These are phyloP conservation scores for Yamadazyma sp. DNA, from an alignment of 805 yeast genomes.

Conservation along the genomic window DNA sequence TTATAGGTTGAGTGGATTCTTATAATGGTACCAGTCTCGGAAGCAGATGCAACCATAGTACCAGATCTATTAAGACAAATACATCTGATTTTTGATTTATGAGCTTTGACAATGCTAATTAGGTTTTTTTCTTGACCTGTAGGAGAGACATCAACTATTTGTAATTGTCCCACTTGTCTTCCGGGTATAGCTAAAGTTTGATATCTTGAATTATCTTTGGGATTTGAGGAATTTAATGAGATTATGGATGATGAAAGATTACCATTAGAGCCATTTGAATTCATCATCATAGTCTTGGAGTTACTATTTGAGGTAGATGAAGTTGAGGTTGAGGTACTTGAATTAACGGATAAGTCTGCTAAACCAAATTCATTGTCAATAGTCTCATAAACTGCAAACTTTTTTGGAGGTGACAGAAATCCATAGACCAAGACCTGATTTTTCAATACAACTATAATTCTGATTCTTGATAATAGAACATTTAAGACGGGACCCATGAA, in stretches of 20 bases:
- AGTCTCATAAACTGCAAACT: conserved; percentile 64
- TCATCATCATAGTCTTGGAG: not conserved
- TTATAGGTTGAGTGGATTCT: conserved; percentile 67
- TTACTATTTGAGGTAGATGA: conserved; percentile 1
- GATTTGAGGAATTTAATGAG: conserved; percentile 8
- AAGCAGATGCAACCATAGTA: conserved; percentile 72
- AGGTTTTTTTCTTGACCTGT: conserved; percentile 60
- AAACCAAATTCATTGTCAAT: conserved; percentile 59
- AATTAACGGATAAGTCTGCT: conserved; percentile 48
- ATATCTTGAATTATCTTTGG: conserved; percentile 22
- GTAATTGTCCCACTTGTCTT: conserved; percentile 71
- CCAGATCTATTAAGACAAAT: conserved; percentile 64
- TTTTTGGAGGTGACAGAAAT: conserved; percentile 75
- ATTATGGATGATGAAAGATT: conserved; percentile 10
- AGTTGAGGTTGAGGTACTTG: conserved; percentile 6
- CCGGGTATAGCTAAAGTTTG: conserved; percentile 78
- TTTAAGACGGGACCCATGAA: conserved; percentile 73
- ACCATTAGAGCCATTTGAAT: conserved; percentile 7
- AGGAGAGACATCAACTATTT: conserved; percentile 70
- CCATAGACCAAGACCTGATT: conserved; percentile 73
- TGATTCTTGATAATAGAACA: conserved; percentile 69
- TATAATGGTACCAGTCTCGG: conserved; percentile 78
- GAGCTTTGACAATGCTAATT: conserved; percentile 74
- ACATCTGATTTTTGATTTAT: conserved; percentile 61
- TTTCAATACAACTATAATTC: conserved; percentile 69